phyloP scores from a whole-genome alignment of 2,329 filamentous ascomycete genomes.

The Fusarium neocosmosporiellum region DNA sequence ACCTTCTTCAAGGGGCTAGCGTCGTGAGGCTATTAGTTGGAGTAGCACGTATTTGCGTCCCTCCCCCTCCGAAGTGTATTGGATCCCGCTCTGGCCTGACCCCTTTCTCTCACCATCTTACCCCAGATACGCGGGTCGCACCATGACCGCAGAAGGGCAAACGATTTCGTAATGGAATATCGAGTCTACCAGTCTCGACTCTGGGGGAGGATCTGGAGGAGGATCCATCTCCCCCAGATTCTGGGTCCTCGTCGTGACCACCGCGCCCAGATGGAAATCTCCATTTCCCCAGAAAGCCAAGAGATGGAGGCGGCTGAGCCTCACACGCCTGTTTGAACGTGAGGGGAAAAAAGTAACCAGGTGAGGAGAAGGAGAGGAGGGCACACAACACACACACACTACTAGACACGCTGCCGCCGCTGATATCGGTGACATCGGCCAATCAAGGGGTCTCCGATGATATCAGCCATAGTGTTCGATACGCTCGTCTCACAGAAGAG shows the following conservation, averaged over 20 bases:
- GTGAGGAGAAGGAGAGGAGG: background rate
- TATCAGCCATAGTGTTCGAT: background rate
- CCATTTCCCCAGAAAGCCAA: slow-evolving; percentile 39
- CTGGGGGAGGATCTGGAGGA: slow-evolving; percentile 29
- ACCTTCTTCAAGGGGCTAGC: slow-evolving; percentile 33
- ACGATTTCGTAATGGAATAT: slow-evolving; percentile 39
- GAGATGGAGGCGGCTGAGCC: slow-evolving; percentile 10
- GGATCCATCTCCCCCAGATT: slow-evolving; percentile 19
- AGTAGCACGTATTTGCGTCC: slow-evolving; percentile 20
- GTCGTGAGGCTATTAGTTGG: slow-evolving; percentile 34
- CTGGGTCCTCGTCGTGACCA: slow-evolving; percentile 23
- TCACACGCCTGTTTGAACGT: slow-evolving; percentile 15
- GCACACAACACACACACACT: background rate
- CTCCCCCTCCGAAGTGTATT: slow-evolving; percentile 19
- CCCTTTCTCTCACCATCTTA: slow-evolving; percentile 26
- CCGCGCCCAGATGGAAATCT: slow-evolving; percentile 5
- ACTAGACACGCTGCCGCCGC: slow-evolving; percentile 12
- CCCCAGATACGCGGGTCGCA: background rate
- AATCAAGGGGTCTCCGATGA: slow-evolving; percentile 41
- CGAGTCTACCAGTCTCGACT: slow-evolving; percentile 24
- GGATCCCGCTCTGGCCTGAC: slow-evolving; percentile 19
- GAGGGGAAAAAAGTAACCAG: slow-evolving; percentile 25
- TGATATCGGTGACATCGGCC: slow-evolving; percentile 11
- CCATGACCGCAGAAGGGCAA: slow-evolving; percentile 20
- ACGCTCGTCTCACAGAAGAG: slow-evolving; percentile 20